These are phyloP conservation scores for Moesziomyces globuligerus DNA, from an alignment of 1,284 basidiomycete genomes.

Conservation along the genomic window DNA sequence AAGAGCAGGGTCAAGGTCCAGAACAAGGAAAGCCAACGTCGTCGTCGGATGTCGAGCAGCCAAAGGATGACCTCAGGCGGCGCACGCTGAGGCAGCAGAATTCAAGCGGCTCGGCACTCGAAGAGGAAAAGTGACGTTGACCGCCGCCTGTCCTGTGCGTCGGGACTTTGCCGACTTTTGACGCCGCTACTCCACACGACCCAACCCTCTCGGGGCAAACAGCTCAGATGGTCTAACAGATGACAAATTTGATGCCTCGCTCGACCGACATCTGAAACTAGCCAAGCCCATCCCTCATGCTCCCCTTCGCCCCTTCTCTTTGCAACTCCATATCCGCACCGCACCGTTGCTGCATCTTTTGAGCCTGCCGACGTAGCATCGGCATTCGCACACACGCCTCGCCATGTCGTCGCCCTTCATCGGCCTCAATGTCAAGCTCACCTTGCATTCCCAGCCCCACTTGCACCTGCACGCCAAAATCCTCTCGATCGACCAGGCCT, in stretches of 20 bases:
- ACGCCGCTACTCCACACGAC: constrained; percentile 1
- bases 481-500: constrained; percentile 35
- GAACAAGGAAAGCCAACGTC: background rate
- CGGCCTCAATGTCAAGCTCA: constrained; percentile 42
- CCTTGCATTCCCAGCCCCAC: constrained; percentile 33
- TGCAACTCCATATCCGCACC: background rate
- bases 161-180: background rate
- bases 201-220: no score
- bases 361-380: no score
- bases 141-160: constrained; percentile 5
- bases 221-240: no score
- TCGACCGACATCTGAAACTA: background rate
- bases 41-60: constrained; percentile 1
- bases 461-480: constrained; percentile 31
- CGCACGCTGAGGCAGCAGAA: background rate
- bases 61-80: constrained; percentile 17
- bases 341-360: background rate
- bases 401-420: constrained; percentile 44
- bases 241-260: background rate
- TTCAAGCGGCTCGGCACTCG: no score
- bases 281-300: no score
- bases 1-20: background rate
- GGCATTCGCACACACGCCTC: background rate
- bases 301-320: no score
- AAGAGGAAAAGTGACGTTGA: constrained; percentile 17